Percentiles rank a stretch among this genome's conserved stretches.
These are phyloP conservation scores for Fusarium sp. DNA, from an alignment of 2,329 filamentous ascomycete species.

Conservation along the genomic window DNA sequence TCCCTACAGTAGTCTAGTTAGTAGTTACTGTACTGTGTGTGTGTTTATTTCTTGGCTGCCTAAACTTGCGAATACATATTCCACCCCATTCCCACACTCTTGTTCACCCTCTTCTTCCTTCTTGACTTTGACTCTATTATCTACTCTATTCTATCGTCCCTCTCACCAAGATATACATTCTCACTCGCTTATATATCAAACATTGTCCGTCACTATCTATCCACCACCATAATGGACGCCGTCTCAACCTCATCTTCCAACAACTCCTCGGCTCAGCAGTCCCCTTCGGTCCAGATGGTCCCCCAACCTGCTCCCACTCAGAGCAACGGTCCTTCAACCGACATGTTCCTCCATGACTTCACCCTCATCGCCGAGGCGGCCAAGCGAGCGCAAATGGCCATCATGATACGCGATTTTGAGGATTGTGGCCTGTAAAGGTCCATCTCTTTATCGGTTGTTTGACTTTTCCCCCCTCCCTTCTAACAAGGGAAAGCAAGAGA, in stretches of 20 bases:
- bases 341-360: constrained; percentile 80
- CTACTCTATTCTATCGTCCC: background rate
- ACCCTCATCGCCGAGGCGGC: constrained; percentile 91
- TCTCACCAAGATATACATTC: background rate
- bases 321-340: constrained; percentile 58
- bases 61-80: constrained; percentile 29
- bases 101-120: background rate
- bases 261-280: constrained; percentile 50
- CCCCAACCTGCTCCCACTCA: constrained; percentile 47
- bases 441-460: background rate
- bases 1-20: constrained; percentile 12
- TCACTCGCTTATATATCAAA: constrained; percentile 7
- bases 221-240: constrained; percentile 50
- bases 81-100: constrained; percentile 19
- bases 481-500: background rate
- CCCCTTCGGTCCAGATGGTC: constrained; percentile 48
- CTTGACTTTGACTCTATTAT: background rate
- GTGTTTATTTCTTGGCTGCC: constrained; percentile 28
- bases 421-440: constrained; percentile 69
- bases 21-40: constrained; percentile 15
- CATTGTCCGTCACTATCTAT: constrained; percentile 23
- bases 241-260: constrained; percentile 49
- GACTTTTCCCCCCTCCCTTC: background rate
- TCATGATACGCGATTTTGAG: constrained; percentile 88
- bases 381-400: constrained; percentile 90